A percentile compares a stretch with the other conserved stretches of the same genome.
phyloP scores from a whole-genome alignment of 2,329 filamentous ascomycete genomes.

The Coniochaeta ligniaria region DNA sequence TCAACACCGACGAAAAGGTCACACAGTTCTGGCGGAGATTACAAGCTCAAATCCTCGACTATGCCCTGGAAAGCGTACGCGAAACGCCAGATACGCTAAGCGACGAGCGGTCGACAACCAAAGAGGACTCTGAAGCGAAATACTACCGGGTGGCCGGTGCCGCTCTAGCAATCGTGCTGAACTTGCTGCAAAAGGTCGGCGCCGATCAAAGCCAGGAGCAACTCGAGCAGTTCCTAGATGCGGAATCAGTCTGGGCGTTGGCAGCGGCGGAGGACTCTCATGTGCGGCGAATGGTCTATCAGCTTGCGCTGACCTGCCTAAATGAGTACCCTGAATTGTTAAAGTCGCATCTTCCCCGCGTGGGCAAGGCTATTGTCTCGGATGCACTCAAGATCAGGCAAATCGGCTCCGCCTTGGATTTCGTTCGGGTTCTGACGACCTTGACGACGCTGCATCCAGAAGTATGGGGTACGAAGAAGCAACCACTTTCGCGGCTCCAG shows the following conservation, averaged over 20 bases:
- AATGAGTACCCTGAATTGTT: constrained; percentile 38
- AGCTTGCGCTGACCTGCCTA: constrained; percentile 42
- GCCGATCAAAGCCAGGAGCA: constrained; percentile 50
- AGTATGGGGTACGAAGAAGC: constrained; percentile 66
- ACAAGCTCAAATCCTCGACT: constrained; percentile 73
- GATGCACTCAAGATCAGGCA: constrained; percentile 70
- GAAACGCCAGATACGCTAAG: constrained; percentile 80
- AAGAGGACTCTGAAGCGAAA: constrained; percentile 80
- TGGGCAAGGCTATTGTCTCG: constrained; percentile 56
- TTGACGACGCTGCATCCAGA: constrained; percentile 60
- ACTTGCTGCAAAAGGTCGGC: constrained; percentile 49
- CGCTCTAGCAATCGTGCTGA: constrained; percentile 47
- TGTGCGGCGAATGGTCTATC: constrained; percentile 43
- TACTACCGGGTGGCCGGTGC: constrained; percentile 66
- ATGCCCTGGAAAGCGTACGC: constrained; percentile 69
- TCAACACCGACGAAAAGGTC: constrained; percentile 74
- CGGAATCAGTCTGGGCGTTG: constrained; percentile 59
- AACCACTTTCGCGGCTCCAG: constrained; percentile 50
- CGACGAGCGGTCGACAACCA: constrained; percentile 76
- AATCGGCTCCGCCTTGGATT: constrained; percentile 64
- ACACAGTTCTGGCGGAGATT: constrained; percentile 73
- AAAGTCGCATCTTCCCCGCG: constrained; percentile 39
- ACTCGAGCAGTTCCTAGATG: constrained; percentile 60
- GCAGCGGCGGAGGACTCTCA: constrained; percentile 54
- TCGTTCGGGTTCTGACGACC: constrained; percentile 57